phyloP scores from a whole-genome alignment of 2,329 filamentous ascomycete genomes.

The Colletotrichum musae region DNA sequence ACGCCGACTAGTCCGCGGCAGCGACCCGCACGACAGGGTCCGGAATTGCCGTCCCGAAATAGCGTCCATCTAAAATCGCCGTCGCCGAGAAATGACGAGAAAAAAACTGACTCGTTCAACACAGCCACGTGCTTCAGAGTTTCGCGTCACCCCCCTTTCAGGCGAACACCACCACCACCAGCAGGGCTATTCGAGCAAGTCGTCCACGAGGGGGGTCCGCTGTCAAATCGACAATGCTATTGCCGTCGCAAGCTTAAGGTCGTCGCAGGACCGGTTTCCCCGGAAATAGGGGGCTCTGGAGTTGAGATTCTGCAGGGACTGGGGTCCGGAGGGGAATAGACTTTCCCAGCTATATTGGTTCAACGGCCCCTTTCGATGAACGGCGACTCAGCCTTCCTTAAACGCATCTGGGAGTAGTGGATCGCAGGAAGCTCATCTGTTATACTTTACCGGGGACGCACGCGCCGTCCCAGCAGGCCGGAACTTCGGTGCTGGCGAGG shows the following conservation, averaged over 20 bases:
- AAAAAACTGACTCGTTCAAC: slow-evolving; percentile 1
- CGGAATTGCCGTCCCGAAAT: too few species aligned
- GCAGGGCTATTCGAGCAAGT: not conserved
- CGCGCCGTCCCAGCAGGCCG: not conserved
- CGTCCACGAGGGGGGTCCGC: not conserved
- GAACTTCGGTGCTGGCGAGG: not conserved
- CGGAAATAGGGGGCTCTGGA: slow-evolving; percentile 2
- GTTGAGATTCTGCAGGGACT: not conserved
- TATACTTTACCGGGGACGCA: not conserved
- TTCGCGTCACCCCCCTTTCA: not conserved
- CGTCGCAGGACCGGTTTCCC: not conserved
- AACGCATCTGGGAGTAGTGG: not conserved
- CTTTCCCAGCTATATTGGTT: slow-evolving; percentile 9
- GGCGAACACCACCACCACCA: not conserved
- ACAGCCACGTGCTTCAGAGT: not conserved
- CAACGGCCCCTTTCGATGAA: slow-evolving; percentile 1
- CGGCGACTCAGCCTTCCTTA: not conserved
- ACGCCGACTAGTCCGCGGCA: too few species aligned
- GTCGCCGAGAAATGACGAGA: too few species aligned
- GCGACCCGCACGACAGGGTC: too few species aligned
- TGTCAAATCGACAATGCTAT: not conserved
- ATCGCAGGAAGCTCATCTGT: slow-evolving; percentile 10
- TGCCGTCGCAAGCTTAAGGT: not conserved
- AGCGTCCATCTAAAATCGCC: too few species aligned
- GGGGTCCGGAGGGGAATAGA: slow-evolving; percentile 1